Evolutionary conservation across 192 early-diverging fungal genomes (phyloP).

Genomic region (Haplosporangium gracile): DNA sequence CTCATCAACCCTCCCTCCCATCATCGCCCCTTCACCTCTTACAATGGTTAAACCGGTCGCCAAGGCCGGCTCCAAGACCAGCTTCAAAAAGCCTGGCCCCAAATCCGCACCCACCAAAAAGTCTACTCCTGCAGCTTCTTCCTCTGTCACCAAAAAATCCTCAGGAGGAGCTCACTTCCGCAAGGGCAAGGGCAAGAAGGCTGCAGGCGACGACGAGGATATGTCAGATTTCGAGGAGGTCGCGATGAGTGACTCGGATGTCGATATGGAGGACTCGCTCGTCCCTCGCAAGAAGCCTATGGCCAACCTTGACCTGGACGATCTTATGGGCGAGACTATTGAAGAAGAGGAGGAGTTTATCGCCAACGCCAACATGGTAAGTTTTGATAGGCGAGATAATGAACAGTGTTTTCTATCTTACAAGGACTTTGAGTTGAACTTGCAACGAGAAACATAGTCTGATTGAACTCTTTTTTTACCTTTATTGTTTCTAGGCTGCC

Average conservation of each 20-base stretch:
- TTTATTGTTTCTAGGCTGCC: constrained; percentile 56
- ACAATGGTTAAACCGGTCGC: constrained; percentile 11
- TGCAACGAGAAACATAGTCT: too few species aligned
- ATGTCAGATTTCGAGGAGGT: constrained; percentile 54
- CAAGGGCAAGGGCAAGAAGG: constrained; percentile 37
- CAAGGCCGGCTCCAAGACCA: constrained; percentile 8
- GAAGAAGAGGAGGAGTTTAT: constrained; percentile 56
- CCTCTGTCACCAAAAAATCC: neutral
- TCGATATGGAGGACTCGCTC: constrained; percentile 50
- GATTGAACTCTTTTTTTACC: neutral
- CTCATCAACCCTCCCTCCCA: neutral
- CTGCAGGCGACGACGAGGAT: constrained; percentile 36
- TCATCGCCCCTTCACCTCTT: neutral
- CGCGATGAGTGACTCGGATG: constrained; percentile 55
- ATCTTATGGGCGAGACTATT: constrained; percentile 42
- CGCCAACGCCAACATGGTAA: constrained; percentile 50
- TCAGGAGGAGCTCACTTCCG: constrained; percentile 32
- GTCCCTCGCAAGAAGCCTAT: constrained; percentile 49
- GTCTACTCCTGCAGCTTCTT: neutral
- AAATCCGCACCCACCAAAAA: constrained; percentile 1
- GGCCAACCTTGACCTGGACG: constrained; percentile 42
- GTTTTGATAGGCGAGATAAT: neutral
- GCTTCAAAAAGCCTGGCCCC: neutral
- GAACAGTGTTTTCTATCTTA: neutral
- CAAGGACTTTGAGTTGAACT: neutral